A percentile compares a stretch with the other conserved stretches of the same genome.
Evolutionary conservation across 805 yeast species (phyloP).

Genomic region (Myxozyma neglecta): DNA sequence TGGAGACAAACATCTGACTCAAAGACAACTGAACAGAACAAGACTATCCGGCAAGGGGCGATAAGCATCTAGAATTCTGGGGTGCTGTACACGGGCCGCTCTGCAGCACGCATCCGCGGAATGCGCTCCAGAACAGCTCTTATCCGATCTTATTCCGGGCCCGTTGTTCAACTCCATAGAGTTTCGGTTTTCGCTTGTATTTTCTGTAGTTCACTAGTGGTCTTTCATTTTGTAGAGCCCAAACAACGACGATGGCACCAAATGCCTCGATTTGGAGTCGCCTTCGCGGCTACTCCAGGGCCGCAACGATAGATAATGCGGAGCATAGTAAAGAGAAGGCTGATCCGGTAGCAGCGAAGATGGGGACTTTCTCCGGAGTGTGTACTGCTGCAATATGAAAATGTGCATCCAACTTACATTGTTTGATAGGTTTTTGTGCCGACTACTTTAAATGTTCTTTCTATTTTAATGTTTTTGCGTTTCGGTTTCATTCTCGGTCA

Average conservation of each 20-base stretch:
- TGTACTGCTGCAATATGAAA: background rate
- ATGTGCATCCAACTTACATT: background rate
- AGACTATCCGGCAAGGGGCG: background rate
- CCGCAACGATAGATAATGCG: too few relatives aligned
- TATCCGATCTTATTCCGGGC: background rate
- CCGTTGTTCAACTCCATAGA: background rate
- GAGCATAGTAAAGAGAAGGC: slow-evolving; percentile 1
- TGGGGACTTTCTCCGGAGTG: slow-evolving; percentile 37
- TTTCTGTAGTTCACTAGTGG: background rate
- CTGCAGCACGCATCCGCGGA: background rate
- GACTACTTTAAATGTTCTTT: slow-evolving; percentile 85
- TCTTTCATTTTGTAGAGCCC: background rate
- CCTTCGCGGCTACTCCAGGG: slow-evolving; percentile 3
- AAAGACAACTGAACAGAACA: background rate
- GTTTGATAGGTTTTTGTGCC: slow-evolving; percentile 64
- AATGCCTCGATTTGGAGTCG: slow-evolving; percentile 24
- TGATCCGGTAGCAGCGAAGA: slow-evolving; percentile 22
- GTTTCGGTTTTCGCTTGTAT: background rate
- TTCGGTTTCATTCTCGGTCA: slow-evolving; percentile 96
- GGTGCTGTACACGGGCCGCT: background rate
- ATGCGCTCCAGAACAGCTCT: slow-evolving; percentile 4
- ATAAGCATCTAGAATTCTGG: background rate
- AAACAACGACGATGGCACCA: slow-evolving; percentile 6
- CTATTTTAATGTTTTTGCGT: slow-evolving; percentile 91
- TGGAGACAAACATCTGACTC: too few relatives aligned